phyloP scores from a whole-genome alignment of 129 eudicot genomes.

The Lactuca saligna region DNA sequence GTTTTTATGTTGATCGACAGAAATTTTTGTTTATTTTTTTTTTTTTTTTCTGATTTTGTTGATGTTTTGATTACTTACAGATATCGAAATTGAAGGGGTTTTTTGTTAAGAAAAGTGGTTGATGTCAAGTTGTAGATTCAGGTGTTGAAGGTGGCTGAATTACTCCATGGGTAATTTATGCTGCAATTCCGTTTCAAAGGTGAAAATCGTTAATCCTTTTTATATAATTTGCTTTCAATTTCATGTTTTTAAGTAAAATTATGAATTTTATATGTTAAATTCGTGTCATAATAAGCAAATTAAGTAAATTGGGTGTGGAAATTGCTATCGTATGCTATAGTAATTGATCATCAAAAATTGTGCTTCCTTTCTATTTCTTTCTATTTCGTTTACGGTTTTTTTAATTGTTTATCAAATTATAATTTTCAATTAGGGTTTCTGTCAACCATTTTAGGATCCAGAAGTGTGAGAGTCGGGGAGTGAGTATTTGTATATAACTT shows the following conservation, averaged over 20 bases:
- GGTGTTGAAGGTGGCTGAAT: slow-evolving; percentile 49
- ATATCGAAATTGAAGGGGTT: slow-evolving; percentile 37
- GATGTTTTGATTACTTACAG: slow-evolving; percentile 35
- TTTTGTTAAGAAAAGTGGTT: slow-evolving; percentile 28
- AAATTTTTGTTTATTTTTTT: slow-evolving; percentile 4
- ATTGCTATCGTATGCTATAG: slow-evolving; percentile 5
- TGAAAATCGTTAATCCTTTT: slow-evolving; percentile 14
- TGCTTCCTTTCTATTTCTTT: not conserved
- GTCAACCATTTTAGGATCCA: slow-evolving; percentile 2
- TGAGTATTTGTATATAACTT: not conserved
- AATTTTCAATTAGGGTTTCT: slow-evolving; percentile 15
- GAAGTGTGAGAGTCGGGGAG: not conserved
- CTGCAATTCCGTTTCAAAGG: slow-evolving; percentile 65
- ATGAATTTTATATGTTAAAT: slow-evolving; percentile 1
- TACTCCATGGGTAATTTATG: slow-evolving; percentile 71
- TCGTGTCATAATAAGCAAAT: slow-evolving; percentile 7
- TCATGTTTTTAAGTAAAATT: slow-evolving; percentile 13
- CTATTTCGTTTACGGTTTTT: not conserved
- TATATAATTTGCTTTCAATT: slow-evolving; percentile 1
- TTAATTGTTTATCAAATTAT: slow-evolving; percentile 16
- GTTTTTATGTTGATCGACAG: slow-evolving; percentile 25
- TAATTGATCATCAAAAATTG: not conserved
- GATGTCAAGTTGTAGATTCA: slow-evolving; percentile 51
- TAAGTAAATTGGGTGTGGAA: slow-evolving; percentile 6
- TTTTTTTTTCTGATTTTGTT: slow-evolving; percentile 19